Base-by-base conservation (phyloP, 805 yeast species). In the Suhomyces kilbournensis region DNA sequence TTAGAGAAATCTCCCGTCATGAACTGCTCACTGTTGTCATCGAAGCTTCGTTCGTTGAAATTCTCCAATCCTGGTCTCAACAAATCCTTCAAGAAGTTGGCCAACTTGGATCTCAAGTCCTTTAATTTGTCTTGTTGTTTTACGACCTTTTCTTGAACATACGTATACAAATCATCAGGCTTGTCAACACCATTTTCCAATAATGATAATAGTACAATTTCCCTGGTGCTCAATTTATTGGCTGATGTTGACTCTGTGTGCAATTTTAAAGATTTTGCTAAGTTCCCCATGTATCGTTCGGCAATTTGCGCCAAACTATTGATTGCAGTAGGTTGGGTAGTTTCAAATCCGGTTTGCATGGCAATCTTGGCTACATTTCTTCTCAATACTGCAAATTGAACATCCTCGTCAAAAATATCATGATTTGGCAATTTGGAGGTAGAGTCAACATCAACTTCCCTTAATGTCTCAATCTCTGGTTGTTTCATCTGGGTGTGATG, bases 331-430 rank as follows among this genome's bases (percentile, higher is more conserved):
- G 86, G 82, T 58, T 89, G 90, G 0, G 96, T 81, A 0, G 87
- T 74, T 70, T 94, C 98, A 72, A 89, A 94, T 0, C 99, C 99
- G 43, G 86, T 84, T 40, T 90, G 86, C 98, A 94, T 93, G 1
- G 89, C 83, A 17, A 94, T 72, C 55, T 90, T 90, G 17, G 92
- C 81, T 0, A 89, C 82, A 40, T 86, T 81, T 59, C 87, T 83
- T 57, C 82, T 78, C 72, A 94, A 70, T 0, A 88, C 82, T 1
- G 83, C 75, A 60, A 78, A 82, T 8, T 91, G 86, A 12, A 90
- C 76, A 2, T 79, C 82, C n/a, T 75, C 76, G 52, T 79, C 79
- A 62, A 77, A 73, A 9, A 75, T 67, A 55, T 90, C 94, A 56
- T 86, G 90, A 25, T 86, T 88, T 0, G 77, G 73, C 25, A 92